phyloP scores from a whole-genome alignment of 441 rosid genomes.

The Euphorbia schlechtendalii region DNA sequence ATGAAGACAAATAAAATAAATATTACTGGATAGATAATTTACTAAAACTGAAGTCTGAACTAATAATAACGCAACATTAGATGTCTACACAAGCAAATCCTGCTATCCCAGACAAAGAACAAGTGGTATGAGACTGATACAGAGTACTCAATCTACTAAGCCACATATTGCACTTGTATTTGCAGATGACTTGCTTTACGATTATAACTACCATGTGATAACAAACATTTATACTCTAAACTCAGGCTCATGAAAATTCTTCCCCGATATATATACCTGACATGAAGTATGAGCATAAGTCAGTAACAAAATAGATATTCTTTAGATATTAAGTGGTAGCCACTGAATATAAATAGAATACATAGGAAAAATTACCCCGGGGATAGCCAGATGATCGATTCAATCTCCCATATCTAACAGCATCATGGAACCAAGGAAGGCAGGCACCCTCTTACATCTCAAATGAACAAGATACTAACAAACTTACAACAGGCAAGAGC shows the following conservation, averaged over 20 bases:
- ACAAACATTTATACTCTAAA: slow-evolving; percentile 5
- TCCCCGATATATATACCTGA: slow-evolving; percentile 28
- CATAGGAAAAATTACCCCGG: slow-evolving; percentile 28
- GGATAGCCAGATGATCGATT: slow-evolving; percentile 20
- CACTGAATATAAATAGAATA: background rate
- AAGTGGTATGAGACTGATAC: background rate
- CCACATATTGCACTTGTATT: background rate
- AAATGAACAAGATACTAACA: slow-evolving; percentile 13
- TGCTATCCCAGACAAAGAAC: slow-evolving; percentile 4
- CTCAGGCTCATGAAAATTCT: slow-evolving; percentile 14
- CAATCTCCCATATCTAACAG: slow-evolving; percentile 22
- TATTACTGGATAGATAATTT: background rate
- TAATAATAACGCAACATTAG: background rate
- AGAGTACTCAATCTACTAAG: background rate
- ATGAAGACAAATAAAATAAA: background rate
- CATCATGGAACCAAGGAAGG: slow-evolving; percentile 3
- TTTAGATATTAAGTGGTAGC: too few relatives aligned
- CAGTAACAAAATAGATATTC: background rate
- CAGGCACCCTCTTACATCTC: background rate
- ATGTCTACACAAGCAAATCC: slow-evolving; percentile 1
- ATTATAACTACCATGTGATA: slow-evolving; percentile 2
- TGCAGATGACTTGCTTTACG: slow-evolving; percentile 13
- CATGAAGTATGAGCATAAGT: slow-evolving; percentile 1
- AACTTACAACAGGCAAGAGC: slow-evolving; percentile 19
- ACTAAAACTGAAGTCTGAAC: slow-evolving; percentile 1